These are phyloP conservation scores for Zarea fungicola DNA, from an alignment of 2,329 filamentous ascomycete species.

Conservation along the genomic window DNA sequence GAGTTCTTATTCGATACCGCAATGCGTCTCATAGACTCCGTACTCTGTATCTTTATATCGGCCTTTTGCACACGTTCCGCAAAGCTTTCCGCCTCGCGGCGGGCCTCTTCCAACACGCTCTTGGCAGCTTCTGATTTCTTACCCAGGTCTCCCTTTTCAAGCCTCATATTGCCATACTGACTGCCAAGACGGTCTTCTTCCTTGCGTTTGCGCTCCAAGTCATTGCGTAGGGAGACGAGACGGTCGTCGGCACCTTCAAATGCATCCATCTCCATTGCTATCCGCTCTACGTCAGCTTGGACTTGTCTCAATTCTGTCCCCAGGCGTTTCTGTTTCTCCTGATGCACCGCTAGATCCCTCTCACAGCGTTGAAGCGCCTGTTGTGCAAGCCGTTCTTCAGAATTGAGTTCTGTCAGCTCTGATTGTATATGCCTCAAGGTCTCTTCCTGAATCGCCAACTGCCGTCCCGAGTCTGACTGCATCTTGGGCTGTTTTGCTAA, in stretches of 20 bases:
- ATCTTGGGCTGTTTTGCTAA: slow-evolving; percentile 61
- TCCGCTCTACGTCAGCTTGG: slow-evolving; percentile 50
- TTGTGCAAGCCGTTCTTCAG: slow-evolving; percentile 41
- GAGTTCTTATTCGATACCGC: slow-evolving; percentile 58
- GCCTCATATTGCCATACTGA: slow-evolving; percentile 48
- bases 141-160: slow-evolving; percentile 46
- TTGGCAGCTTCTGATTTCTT: slow-evolving; percentile 36
- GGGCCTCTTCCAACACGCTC: slow-evolving; percentile 27
- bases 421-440: slow-evolving; percentile 47
- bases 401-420: slow-evolving; percentile 49
- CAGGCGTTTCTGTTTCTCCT: slow-evolving; percentile 31
- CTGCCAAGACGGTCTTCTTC: slow-evolving; percentile 45
- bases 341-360: slow-evolving; percentile 41
- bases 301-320: slow-evolving; percentile 53
- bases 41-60: slow-evolving; percentile 45
- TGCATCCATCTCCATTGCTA: slow-evolving; percentile 56
- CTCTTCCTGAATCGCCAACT: slow-evolving; percentile 51
- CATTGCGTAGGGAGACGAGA: slow-evolving; percentile 52
- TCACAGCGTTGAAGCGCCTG: slow-evolving; percentile 45
- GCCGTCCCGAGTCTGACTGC: slow-evolving; percentile 67
- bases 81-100: slow-evolving; percentile 34
- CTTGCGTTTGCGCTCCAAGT: slow-evolving; percentile 51
- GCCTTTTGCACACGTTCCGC: slow-evolving; percentile 50
- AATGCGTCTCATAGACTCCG: slow-evolving; percentile 44
- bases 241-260: slow-evolving; percentile 64